Conservation (phyloP, 1,284 basidiomycete species). For the Apiotrichum mycotoxinovorans region DNA sequence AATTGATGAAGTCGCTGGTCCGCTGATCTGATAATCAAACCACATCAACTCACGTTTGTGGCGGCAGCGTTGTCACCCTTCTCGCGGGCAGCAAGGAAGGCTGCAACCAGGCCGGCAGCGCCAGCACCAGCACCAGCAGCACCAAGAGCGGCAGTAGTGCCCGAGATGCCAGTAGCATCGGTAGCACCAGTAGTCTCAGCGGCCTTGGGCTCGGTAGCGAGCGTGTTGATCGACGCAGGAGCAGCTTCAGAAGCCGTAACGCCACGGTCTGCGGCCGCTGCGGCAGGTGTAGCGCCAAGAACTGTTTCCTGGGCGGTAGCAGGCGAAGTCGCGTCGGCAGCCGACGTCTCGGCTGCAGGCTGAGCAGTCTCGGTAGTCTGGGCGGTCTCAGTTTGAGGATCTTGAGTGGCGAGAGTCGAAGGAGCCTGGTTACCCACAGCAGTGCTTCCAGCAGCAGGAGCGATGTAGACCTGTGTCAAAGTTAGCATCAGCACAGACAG, state of each 20-base stretch:
- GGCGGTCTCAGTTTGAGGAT: background rate
- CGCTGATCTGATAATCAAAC: background rate
- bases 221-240: background rate
- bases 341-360: constrained; percentile 3
- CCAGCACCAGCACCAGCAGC: constrained; percentile 5
- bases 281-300: constrained; percentile 3
- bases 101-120: constrained; percentile 29
- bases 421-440: constrained; percentile 13
- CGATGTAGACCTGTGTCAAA: constrained; percentile 33
- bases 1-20: background rate
- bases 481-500: background rate
- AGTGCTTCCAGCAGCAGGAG: constrained; percentile 32
- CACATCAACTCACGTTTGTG: constrained; percentile 33
- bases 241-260: background rate
- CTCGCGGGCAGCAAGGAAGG: constrained; percentile 18
- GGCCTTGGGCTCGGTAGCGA: background rate
- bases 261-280: constrained; percentile 7
- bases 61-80: constrained; percentile 24
- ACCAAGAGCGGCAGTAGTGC: background rate
- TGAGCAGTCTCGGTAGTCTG: constrained; percentile 14
- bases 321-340: background rate
- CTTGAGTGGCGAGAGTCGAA: background rate
- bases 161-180: background rate
- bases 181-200: background rate
- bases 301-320: constrained; percentile 2